Evolutionary conservation across 305 asterid species (phyloP), one percentile per base, ranked within the genome.

Genomic region (Solanum hybrid): DNA sequence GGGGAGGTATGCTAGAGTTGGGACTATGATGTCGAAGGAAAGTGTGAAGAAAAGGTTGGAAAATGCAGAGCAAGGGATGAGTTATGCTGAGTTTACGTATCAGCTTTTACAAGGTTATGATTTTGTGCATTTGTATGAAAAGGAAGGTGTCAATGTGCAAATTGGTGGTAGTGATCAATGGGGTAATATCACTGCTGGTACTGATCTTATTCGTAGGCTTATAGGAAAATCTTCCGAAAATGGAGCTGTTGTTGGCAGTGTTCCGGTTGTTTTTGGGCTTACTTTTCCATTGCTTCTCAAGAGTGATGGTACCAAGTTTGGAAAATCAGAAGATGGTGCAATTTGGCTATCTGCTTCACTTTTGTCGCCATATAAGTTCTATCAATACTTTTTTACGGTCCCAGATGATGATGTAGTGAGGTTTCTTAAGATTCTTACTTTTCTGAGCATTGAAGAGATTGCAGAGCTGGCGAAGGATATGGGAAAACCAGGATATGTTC

Each of bases 121-220:
- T 91, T 96, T 96, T 79, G 92, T 95, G 10, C 95, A 89, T 85
- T 96, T 97, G 77, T 96, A 93, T 83, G 92, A 92, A 8, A 87
- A 91, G 13, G 92, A 96, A 82, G 96, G 95, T 46, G 96, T 96
- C 61, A 95, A 92, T 69, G 98, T 97, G 69, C 99, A 97, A 91
- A 93, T 96, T 75, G 99, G 99, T 5, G 99, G 99, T 40, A 95
- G 97, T 81, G 99, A 96, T 92, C 99, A 97, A 87, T 96, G 99
- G 98, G 99, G 99, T 31, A 97, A 97, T 89, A 95, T 97, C 74
- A 97, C 98, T 3, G 97, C 97, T 2, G 99, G 99, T 51, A 97
- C 99, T 0, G 99, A 97, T 26, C 98, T 97, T 24, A 96, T 96
- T 86, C 96, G 98, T 34, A 92, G 93, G 85, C 71, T 89, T 29